Evolutionary conservation across 371 early-diverging fungal genomes (phyloP).

Genomic region (Lichtheimia hyalospora): DNA sequence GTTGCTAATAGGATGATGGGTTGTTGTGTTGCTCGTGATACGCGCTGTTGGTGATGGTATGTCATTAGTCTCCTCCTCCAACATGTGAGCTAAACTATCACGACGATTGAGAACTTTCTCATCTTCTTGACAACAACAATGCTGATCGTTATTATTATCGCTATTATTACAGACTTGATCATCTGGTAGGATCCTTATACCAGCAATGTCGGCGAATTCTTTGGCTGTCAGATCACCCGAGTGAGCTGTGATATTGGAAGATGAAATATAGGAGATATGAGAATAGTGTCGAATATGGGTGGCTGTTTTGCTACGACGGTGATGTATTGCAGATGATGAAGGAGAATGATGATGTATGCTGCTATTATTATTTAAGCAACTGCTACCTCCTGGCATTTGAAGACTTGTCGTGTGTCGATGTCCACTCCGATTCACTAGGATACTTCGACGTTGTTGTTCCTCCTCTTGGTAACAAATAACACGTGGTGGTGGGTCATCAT

Average conservation of each 20-base stretch:
- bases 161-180: neutral
- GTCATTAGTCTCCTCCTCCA: no score
- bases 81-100: no score
- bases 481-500: slow-evolving; percentile 2
- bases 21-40: no score
- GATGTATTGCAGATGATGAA: slow-evolving; percentile 1
- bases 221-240: slow-evolving; percentile 47
- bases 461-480: slow-evolving; percentile 9
- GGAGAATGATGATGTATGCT: neutral
- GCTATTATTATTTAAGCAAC: no score
- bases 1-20: slow-evolving; percentile 3
- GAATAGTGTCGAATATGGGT: slow-evolving; percentile 37
- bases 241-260: slow-evolving; percentile 44
- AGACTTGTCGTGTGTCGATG: slow-evolving; percentile 7
- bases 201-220: slow-evolving; percentile 49
- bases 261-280: slow-evolving; percentile 34
- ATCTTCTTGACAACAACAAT: no score
- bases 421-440: slow-evolving; percentile 6
- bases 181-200: slow-evolving; percentile 44
- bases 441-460: neutral
- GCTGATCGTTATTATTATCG: neutral
- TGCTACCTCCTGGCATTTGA: neutral
- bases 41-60: no score
- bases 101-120: no score
- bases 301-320: slow-evolving; percentile 6